Conservation (phyloP, 352 stramenopile genomes). For the Lagenidium giganteum region DNA sequence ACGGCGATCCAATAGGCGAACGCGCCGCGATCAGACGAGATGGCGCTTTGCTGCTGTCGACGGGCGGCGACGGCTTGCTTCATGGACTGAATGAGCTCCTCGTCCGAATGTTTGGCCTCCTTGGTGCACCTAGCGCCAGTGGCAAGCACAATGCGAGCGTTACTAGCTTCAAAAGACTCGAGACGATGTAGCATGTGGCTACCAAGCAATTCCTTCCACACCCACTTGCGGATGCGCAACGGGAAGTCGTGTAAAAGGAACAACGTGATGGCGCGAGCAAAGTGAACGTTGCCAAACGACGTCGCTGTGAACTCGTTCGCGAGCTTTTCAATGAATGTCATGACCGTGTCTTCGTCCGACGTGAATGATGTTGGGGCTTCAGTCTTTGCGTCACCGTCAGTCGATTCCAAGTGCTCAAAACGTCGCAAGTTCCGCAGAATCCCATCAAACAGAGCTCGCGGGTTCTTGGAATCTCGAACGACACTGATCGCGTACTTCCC, state of each 20-base stretch:
- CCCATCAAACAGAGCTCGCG: conserved; percentile 30
- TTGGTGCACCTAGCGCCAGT: conserved; percentile 34
- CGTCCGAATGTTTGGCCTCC: conserved; percentile 23
- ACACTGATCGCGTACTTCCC: conserved; percentile 28
- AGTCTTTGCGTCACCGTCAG: conserved; percentile 9
- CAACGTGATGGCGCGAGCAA: conserved; percentile 60
- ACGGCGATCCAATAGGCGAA: conserved; percentile 63
- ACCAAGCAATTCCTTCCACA: conserved; percentile 67
- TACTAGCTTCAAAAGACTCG: conserved; percentile 21
- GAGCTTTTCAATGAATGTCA: conserved; percentile 66
- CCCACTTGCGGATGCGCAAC: conserved; percentile 41
- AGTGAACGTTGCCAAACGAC: conserved; percentile 62
- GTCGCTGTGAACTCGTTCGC: conserved; percentile 60
- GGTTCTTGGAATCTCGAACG: conserved; percentile 1
- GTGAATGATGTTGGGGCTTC: conserved; percentile 26
- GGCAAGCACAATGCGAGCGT: conserved; percentile 10
- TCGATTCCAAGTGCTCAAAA: conserved; percentile 36
- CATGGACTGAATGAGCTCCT: conserved; percentile 43
- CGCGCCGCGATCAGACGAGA: conserved; percentile 25
- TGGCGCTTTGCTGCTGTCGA: conserved; percentile 18
- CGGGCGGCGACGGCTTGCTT: conserved; percentile 23
- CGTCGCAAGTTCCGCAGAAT: conserved; percentile 45
- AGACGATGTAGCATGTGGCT: conserved; percentile 48
- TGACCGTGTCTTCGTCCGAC: conserved; percentile 41
- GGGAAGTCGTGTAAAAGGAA: conserved; percentile 55